Evolutionary conservation across 768 basidiomycete species (phyloP), one percentile per base, ranked within the genome.

Genomic region (Chalciporus piperatus): DNA sequence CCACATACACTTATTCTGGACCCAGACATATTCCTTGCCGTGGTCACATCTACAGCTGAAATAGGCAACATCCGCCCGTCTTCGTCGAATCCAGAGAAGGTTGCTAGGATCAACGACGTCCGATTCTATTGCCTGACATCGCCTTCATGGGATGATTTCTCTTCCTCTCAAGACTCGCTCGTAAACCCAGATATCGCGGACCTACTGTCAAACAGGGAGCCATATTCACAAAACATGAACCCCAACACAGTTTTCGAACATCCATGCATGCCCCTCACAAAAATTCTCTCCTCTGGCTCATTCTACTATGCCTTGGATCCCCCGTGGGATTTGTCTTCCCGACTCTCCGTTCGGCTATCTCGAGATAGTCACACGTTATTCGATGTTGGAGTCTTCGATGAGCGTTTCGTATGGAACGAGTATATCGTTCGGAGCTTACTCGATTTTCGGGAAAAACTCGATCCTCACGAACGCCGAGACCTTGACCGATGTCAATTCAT

Each of bases 391-490:
- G 72, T 76, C n/a, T 92, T 85, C 59, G 92, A 95, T 65, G 84
- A 85, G 48, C 81, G 90, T 45, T 96, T 95, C 64, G 81, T 98
- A 12, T 99, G 96, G 96, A 99, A 99, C 65, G 86, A 89, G 59
- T 95, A 86, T 60, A 85, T 98, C 47, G 80, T 95, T 41, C 78
- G 84, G 39, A 90, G 92, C 61, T 72, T 98, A 48, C 78, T 98
- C 32, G 87, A 92, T 61, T 98, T 98, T 70, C 76, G 97, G 45
- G 84, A 87, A 47, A 76, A 87, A 41, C 74, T 99, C 45, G 83
- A 92, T 48, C 64, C 75, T 22, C 70, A 75, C 19, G 87, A 93
- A 63, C 76, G 86, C 25, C 74, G 76, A 19, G 85, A 89, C 47
- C 73, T 99, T 27, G 95, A 98, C 70, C 70, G 70, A 17, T 90